Conservation (phyloP, 2,329 filamentous ascomycete species). For the Botrytis squamosa region DNA sequence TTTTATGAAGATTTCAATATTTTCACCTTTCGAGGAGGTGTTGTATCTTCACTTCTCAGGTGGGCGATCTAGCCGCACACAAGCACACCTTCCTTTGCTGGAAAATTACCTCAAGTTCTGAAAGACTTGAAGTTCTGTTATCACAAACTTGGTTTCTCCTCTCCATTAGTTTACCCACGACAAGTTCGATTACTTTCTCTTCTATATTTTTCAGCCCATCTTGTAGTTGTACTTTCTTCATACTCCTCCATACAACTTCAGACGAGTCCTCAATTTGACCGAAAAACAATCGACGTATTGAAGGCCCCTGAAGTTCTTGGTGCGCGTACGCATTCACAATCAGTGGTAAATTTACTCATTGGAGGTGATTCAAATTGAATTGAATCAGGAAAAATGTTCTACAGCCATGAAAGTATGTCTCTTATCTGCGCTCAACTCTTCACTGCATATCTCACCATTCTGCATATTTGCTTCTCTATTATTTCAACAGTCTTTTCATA, state of each 20-base stretch:
- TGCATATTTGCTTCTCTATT: not conserved
- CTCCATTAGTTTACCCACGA: not conserved
- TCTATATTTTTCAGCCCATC: not conserved
- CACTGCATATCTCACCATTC: not conserved
- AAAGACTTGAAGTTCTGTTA: not conserved
- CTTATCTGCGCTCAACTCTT: not conserved
- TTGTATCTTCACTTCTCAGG: slow-evolving; percentile 6
- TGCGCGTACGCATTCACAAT: not conserved
- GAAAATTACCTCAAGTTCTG: not conserved
- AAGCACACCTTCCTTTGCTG: not conserved
- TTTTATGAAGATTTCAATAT: not conserved
- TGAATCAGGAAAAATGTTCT: slow-evolving; percentile 66
- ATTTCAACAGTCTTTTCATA: not conserved
- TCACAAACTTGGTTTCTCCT: not conserved
- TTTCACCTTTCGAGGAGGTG: not conserved
- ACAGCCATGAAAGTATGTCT: slow-evolving; percentile 83
- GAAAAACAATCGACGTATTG: not conserved
- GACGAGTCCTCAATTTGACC: not conserved
- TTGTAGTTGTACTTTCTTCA: not conserved
- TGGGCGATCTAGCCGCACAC: not conserved
- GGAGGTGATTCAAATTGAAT: not conserved
- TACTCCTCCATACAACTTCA: not conserved
- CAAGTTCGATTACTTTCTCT: not conserved
- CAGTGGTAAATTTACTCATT: not conserved
- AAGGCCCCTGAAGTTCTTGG: not conserved